phyloP scores from a whole-genome alignment of 2,329 filamentous ascomycete species.

The Alternaria ventricosa region DNA sequence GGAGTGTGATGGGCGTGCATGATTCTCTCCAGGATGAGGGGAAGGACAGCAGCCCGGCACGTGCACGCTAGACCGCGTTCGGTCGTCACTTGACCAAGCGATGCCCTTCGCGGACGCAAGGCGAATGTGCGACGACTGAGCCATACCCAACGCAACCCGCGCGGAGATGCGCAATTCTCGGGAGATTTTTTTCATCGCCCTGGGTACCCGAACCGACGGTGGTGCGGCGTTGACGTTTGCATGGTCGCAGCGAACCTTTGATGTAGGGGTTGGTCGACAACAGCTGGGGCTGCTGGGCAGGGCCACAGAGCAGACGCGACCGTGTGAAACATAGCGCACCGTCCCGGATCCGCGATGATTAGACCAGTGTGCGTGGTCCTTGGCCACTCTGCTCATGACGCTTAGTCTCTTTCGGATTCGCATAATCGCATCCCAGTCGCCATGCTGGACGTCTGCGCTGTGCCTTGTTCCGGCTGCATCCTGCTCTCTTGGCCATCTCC shows the following conservation, averaged over 20 bases:
- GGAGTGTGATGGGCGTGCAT: conserved; percentile 35
- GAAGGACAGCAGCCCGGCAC: neutral
- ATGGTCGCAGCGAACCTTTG: conserved; percentile 6
- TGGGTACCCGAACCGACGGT: neutral
- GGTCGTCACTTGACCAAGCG: conserved; percentile 11
- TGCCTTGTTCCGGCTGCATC: conserved; percentile 24
- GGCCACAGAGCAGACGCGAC: conserved; percentile 24
- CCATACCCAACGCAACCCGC: neutral
- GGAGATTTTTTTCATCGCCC: neutral
- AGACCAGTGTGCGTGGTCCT: conserved; percentile 16
- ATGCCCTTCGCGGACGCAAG: neutral
- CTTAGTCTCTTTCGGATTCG: conserved; percentile 22
- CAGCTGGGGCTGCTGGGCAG: neutral
- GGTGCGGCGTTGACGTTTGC: conserved; percentile 19
- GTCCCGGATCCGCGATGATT: conserved; percentile 42
- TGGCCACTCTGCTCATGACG: conserved; percentile 18
- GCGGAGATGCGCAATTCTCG: conserved; percentile 1
- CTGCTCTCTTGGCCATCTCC: conserved; percentile 27
- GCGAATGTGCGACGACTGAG: neutral
- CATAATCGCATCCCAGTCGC: conserved; percentile 29
- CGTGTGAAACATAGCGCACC: conserved; percentile 45
- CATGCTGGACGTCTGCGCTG: conserved; percentile 29
- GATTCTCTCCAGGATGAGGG: conserved; percentile 23
- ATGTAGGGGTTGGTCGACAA: neutral
- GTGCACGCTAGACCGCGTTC: conserved; percentile 20